Evolutionary conservation across 331 rosid species (phyloP).

Genomic region (Spiraea crenata): DNA sequence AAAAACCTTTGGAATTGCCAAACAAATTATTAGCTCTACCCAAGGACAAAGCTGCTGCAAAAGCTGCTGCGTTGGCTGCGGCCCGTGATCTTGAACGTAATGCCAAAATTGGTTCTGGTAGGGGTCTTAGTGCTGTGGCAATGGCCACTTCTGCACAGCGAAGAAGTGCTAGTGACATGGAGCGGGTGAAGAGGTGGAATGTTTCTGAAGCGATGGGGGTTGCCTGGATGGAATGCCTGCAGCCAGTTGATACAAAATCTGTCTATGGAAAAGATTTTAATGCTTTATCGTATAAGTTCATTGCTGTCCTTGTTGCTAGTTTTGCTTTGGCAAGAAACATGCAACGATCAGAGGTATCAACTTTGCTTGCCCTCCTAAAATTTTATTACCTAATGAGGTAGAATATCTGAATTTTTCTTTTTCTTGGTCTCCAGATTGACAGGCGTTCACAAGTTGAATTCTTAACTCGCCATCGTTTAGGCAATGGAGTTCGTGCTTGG

Average conservation of each 20-base stretch:
- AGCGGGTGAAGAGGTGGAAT: constrained; percentile 90
- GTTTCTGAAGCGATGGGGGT: constrained; percentile 95
- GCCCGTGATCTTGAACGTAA: constrained; percentile 90
- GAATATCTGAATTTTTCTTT: constrained; percentile 25
- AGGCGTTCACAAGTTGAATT: constrained; percentile 73
- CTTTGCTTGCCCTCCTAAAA: constrained; percentile 24
- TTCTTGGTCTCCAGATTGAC: constrained; percentile 67
- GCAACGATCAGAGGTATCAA: constrained; percentile 92
- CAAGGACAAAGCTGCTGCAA: constrained; percentile 89
- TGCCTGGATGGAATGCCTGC: constrained; percentile 99
- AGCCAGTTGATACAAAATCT: constrained; percentile 92
- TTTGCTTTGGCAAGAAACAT: constrained; percentile 94
- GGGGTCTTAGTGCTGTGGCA: constrained; percentile 99
- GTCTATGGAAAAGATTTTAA: constrained; percentile 95
- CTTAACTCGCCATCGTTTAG: constrained; percentile 53
- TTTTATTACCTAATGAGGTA: constrained; percentile 28
- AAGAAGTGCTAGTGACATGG: constrained; percentile 79
- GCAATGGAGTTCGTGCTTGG: constrained; percentile 83
- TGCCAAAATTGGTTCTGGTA: constrained; percentile 91
- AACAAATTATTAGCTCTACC: constrained; percentile 63
- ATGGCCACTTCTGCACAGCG: constrained; percentile 99
- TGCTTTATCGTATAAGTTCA: constrained; percentile 80
- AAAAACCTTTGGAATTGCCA: constrained; percentile 63
- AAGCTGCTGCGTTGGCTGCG: constrained; percentile 95
- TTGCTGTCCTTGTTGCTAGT: constrained; percentile 96